phyloP scores from a whole-genome alignment of 768 basidiomycete genomes.

The Phylloporus sp. region DNA sequence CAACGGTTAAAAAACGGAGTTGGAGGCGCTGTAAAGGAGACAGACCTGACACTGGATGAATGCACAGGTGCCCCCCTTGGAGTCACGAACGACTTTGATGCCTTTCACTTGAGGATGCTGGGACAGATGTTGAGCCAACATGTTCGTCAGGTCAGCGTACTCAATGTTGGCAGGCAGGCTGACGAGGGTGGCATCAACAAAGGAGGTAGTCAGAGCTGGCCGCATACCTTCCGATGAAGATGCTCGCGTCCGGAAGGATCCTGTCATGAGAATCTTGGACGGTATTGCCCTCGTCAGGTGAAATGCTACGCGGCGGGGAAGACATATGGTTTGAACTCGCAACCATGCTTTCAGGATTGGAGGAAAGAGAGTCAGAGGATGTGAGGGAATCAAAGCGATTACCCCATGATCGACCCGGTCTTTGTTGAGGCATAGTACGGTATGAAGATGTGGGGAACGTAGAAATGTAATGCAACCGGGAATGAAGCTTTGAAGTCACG shows the following conservation, averaged over 20 bases:
- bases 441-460: slow-evolving; percentile 14
- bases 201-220: neutral
- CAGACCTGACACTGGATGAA: slow-evolving; percentile 82
- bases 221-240: slow-evolving; percentile 77
- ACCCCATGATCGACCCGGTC: slow-evolving; percentile 54
- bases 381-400: slow-evolving; percentile 66
- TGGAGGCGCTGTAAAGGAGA: neutral
- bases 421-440: slow-evolving; percentile 42
- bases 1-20: neutral
- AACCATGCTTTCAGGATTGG: slow-evolving; percentile 23
- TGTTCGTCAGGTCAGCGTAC: slow-evolving; percentile 51
- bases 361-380: slow-evolving; percentile 44
- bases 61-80: slow-evolving; percentile 74
- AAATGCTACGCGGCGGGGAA: slow-evolving; percentile 14
- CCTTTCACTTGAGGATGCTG: slow-evolving; percentile 60
- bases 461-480: slow-evolving; percentile 15
- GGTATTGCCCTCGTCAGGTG: slow-evolving; percentile 29
- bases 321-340: slow-evolving; percentile 8
- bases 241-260: slow-evolving; percentile 68
- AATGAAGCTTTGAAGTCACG: slow-evolving; percentile 4
- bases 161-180: slow-evolving; percentile 72
- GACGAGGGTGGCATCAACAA: slow-evolving; percentile 9
- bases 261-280: slow-evolving; percentile 36
- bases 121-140: slow-evolving; percentile 64
- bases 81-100: slow-evolving; percentile 68